Evolutionary conservation across 1,284 basidiomycete genomes (phyloP).

Genomic region (Rhizoctonia solani): DNA sequence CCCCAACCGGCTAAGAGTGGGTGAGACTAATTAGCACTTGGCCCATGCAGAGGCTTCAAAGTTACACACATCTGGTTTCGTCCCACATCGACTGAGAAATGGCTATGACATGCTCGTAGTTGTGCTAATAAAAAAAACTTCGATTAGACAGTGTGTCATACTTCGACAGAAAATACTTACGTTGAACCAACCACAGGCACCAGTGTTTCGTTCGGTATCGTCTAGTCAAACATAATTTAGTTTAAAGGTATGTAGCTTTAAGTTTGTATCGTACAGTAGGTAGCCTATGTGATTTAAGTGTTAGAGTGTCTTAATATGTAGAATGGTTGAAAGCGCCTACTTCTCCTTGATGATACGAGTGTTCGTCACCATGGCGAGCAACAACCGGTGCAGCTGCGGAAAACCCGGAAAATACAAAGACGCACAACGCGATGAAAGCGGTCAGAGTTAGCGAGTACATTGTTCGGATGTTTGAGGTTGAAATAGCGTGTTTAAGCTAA

Average conservation of each 20-base stretch:
- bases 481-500: neutral
- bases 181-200: conserved; percentile 11
- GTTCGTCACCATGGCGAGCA: neutral
- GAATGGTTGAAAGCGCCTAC: neutral
- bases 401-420: neutral
- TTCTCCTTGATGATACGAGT: neutral
- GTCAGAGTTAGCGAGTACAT: conserved; percentile 16
- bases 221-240: neutral
- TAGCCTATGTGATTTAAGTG: neutral
- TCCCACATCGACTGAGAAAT: neutral
- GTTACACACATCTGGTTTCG: neutral
- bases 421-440: neutral
- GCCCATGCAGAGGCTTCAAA: neutral
- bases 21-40: no score
- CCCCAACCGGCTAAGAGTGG: neutral
- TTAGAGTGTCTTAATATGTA: neutral
- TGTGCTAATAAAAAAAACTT: neutral
- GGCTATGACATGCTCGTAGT: neutral
- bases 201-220: neutral
- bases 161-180: neutral
- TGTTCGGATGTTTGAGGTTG: neutral
- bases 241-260: no score
- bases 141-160: neutral
- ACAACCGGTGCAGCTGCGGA: no score
- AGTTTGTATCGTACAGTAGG: neutral